Base-by-base conservation (phyloP, 371 early-diverging fungal species). In the Rhizopus sp. region DNA sequence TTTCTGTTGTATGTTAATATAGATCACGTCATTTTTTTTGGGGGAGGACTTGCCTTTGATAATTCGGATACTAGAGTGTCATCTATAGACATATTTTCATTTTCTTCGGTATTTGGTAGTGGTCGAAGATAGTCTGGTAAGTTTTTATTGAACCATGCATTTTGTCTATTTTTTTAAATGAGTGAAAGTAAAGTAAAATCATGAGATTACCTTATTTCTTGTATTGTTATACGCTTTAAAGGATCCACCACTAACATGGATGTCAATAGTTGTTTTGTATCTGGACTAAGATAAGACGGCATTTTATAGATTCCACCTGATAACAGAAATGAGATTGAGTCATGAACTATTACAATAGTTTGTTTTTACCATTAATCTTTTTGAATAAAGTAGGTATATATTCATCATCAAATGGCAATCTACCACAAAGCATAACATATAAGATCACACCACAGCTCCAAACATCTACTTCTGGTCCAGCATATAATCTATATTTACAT, bases 401-500 rank as follows among this genome's bases (percentile, higher is more conserved):
- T 69, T 98, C 98, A 73, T 99, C 99, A 68, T 99, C 99, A 74
- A 99, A 99, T 2, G 99, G 99, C 30, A 99, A 83, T 55, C 93
- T 84, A 6, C 99, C 99, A 72, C 95, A 95, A n/a, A 99, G 84
- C 96, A 99, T 95, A n/a, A 98, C 99, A 70, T 98, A 99, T 15
- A 99, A 81, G 57, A 99, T 96, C 5, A 99, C 98, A 23, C 99
- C 99, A 66, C 97, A 94, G 65, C 93, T 93, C 99, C 99, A 99
- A 2, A 99, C 93, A 81, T 99, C 99, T 5, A 99, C 96, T 75
- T 98, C 99, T 5, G 98, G 96, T 9, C 99, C 99, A 23, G 93
- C 93, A 68, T 99, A 99, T 34, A 93, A 68, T 55, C 87, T 83
- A 15, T 66, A 23, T 23, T 23, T 23, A 1, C 23, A 23, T 23